Evolutionary conservation across 371 early-diverging fungal species (phyloP).

Genomic region (Apophysomyces elegans): DNA sequence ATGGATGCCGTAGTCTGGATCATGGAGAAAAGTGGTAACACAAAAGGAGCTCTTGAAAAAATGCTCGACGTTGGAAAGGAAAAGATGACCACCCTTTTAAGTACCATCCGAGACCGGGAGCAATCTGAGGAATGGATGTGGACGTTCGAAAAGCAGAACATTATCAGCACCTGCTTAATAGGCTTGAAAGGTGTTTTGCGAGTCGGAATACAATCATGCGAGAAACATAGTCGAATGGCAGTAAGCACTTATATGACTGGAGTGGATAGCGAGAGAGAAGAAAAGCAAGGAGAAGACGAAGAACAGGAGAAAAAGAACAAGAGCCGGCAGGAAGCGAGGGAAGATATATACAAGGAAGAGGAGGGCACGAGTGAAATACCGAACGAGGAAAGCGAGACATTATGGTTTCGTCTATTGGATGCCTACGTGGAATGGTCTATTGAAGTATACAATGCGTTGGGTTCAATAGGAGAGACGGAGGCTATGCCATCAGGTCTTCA

Average conservation of each 20-base stretch:
- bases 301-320: not conserved
- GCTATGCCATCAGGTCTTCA: slow-evolving; percentile 29
- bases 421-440: slow-evolving; percentile 61
- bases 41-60: slow-evolving; percentile 67
- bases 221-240: slow-evolving; percentile 50
- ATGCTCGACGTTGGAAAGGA: slow-evolving; percentile 67
- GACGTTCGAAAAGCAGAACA: slow-evolving; percentile 62
- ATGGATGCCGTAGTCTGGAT: slow-evolving; percentile 83
- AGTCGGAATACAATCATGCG: slow-evolving; percentile 64
- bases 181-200: slow-evolving; percentile 64
- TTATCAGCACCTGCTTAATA: slow-evolving; percentile 55
- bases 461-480: not conserved
- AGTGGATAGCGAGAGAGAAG: not conserved
- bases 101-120: slow-evolving; percentile 43
- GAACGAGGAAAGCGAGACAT: slow-evolving; percentile 52
- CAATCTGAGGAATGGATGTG: slow-evolving; percentile 28
- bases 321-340: not conserved
- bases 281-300: not conserved
- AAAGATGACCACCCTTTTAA: slow-evolving; percentile 44
- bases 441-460: slow-evolving; percentile 36
- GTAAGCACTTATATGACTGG: slow-evolving; percentile 2
- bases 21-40: slow-evolving; percentile 72
- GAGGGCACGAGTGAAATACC: slow-evolving; percentile 11
- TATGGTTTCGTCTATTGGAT: slow-evolving; percentile 75
- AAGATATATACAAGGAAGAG: not conserved